phyloP scores from a whole-genome alignment of 2,329 filamentous ascomycete genomes.

The Plenodomus lindquistii region DNA sequence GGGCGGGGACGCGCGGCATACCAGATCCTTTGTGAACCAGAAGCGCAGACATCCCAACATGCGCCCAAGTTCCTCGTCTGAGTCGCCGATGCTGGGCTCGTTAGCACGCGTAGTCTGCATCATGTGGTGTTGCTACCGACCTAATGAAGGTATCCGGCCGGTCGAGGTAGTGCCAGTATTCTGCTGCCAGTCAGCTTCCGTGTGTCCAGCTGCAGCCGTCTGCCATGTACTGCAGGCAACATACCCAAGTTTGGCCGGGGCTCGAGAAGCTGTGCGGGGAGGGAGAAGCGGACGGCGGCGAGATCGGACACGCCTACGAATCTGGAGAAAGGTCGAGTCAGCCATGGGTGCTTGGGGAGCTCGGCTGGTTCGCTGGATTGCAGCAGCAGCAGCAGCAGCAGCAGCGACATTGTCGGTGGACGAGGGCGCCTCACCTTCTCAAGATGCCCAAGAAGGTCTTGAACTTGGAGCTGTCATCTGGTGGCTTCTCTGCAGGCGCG shows the following conservation, averaged over 20 bases:
- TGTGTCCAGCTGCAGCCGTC: slow-evolving; percentile 2
- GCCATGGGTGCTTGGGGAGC: slow-evolving; percentile 6
- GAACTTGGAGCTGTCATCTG: slow-evolving; percentile 84
- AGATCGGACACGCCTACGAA: slow-evolving; percentile 97
- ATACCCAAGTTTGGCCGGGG: slow-evolving; percentile 86
- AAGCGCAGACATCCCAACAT: slow-evolving; percentile 95
- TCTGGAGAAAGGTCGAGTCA: slow-evolving; percentile 53
- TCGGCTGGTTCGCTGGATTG: not conserved
- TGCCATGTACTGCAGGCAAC: slow-evolving; percentile 17
- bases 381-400: no score
- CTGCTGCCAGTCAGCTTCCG: slow-evolving; percentile 51
- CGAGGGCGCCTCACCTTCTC: slow-evolving; percentile 76
- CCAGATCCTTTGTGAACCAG: slow-evolving; percentile 97
- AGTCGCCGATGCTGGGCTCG: slow-evolving; percentile 71
- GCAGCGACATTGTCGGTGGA: no score
- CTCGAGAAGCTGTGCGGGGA: slow-evolving; percentile 93
- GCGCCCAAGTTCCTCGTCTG: slow-evolving; percentile 86
- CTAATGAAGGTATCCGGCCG: slow-evolving; percentile 85
- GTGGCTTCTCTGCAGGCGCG: slow-evolving; percentile 56
- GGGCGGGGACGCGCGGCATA: slow-evolving; percentile 39
- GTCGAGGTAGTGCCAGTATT: slow-evolving; percentile 99
- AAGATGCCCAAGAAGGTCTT: slow-evolving; percentile 86
- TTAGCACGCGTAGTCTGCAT: slow-evolving; percentile 40
- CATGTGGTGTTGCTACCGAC: slow-evolving; percentile 42
- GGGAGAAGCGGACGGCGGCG: slow-evolving; percentile 90